Conservation (phyloP, 2,329 filamentous ascomycete genomes). For the Penicillium digitatum region DNA sequence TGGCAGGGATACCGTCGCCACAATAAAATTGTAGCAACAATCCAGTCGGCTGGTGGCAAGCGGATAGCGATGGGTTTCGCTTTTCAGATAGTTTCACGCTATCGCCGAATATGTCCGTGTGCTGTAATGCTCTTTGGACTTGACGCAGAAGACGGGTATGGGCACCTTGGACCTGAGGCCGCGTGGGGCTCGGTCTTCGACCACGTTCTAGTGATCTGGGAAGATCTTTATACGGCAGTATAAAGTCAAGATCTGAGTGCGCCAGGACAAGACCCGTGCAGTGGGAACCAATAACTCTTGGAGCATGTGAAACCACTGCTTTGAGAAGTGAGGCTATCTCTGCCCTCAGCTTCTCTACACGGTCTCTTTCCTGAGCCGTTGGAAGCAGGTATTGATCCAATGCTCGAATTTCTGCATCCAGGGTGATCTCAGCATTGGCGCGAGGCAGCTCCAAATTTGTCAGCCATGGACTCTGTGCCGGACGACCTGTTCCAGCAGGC, state of each 20-base stretch:
- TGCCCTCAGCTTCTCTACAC: constrained; percentile 23
- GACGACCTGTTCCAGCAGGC: constrained; percentile 12
- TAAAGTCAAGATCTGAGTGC: constrained; percentile 55
- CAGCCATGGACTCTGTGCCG: constrained; percentile 36
- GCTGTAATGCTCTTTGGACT: constrained; percentile 23
- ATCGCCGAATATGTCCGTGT: constrained; percentile 18
- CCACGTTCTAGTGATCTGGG: constrained; percentile 20
- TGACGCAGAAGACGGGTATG: constrained; percentile 24
- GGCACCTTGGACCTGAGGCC: constrained; percentile 28
- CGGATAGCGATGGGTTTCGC: constrained; percentile 32
- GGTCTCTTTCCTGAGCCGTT: constrained; percentile 40
- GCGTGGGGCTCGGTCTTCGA: constrained; percentile 34
- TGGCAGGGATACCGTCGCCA: constrained; percentile 37
- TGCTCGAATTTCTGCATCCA: constrained; percentile 47
- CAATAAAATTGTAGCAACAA: constrained; percentile 53
- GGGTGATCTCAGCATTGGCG: constrained; percentile 25
- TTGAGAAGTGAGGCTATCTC: constrained; percentile 31
- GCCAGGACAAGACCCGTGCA: constrained; percentile 50
- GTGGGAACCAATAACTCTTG: constrained; percentile 53
- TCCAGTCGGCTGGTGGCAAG: constrained; percentile 47
- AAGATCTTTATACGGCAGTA: constrained; percentile 30
- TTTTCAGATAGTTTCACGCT: constrained; percentile 22
- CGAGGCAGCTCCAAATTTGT: constrained; percentile 15
- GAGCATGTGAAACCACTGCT: constrained; percentile 25
- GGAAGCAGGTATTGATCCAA: constrained; percentile 47